Evolutionary conservation across 176 grass and related monocot genomes (phyloP), one percentile per base, ranked within the genome.

Genomic region (Pontederia paniculata): DNA sequence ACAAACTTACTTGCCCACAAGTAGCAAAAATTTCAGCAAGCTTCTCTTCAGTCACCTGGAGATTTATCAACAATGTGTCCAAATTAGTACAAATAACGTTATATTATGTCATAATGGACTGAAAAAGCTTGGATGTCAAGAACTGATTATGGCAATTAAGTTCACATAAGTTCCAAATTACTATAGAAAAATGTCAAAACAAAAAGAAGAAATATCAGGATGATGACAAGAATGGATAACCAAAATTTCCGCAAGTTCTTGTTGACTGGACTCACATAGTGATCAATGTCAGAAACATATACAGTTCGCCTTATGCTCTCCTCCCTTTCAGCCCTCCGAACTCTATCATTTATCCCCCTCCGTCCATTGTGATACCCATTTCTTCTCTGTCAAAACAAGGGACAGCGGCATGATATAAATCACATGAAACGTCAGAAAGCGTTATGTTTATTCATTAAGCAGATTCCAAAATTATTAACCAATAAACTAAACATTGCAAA

Each of bases 1-100:
- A 74, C 6, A 74, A 69, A 76, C 66, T 79, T 78, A 90, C 91
- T 76, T 87, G 91, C 47, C 91, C 91, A 41, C 86, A 96, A 19
- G 55, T 87, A 69, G 86, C 77, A 23, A 96, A 96, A 42, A 96
- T 76, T 74, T 89, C 91, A 9, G 91, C 91, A 46, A 96, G 86
- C 74, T 84, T 96, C 42, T 96, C 82, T 81, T 96, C 91, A 61
- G 91, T 96, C 66, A 96, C 91, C 91, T 96, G 57, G 12, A 83
- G 20, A 80, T 37, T 23, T 15, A 60, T 41, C 55, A 41, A 0
- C 13, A 21, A 57, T 31, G 23, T 31, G 13, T 7, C 31, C 55
- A 57, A 15, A 57, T 57, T 37, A 57, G 55, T 11, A 57, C 55
- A 57, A 14, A 11, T 57, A 14, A 57, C 18, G 16, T 9, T 18